Percentiles rank a stretch among this genome's conserved stretches.
Evolutionary conservation across 1,139 yeast genomes (phyloP).

Genomic region (Blastobotrys indianensis): DNA sequence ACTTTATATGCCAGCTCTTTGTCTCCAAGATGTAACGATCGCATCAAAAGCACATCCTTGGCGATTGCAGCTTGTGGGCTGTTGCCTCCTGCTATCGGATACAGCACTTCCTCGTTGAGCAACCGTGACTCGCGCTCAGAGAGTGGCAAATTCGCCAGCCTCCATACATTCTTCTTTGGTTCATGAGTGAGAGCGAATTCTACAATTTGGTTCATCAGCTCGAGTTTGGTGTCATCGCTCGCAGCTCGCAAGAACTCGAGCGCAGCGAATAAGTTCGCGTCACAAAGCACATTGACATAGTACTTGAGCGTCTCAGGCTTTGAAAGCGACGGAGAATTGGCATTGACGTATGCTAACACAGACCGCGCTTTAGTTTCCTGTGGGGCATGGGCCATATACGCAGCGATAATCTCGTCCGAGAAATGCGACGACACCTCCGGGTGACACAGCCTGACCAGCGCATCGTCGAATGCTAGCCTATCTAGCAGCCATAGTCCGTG

Average conservation of each 20-base stretch:
- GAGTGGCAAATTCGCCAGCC: slow-evolving; percentile 24
- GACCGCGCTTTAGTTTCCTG: slow-evolving; percentile 6
- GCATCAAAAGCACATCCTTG: slow-evolving; percentile 23
- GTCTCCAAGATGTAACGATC: slow-evolving; percentile 23
- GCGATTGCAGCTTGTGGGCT: slow-evolving; percentile 17
- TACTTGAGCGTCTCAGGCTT: slow-evolving; percentile 16
- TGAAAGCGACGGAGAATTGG: slow-evolving; percentile 19
- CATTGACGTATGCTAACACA: slow-evolving; percentile 20
- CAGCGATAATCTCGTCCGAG: slow-evolving; percentile 20
- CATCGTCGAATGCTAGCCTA: slow-evolving; percentile 18
- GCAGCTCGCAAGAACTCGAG: slow-evolving; percentile 22
- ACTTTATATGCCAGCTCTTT: slow-evolving; percentile 16
- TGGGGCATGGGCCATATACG: slow-evolving; percentile 13
- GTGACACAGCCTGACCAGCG: slow-evolving; percentile 21
- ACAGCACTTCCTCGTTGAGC: slow-evolving; percentile 17
- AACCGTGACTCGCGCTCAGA: slow-evolving; percentile 17
- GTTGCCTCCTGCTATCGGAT: slow-evolving; percentile 14
- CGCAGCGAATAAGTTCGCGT: slow-evolving; percentile 19
- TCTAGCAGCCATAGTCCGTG: slow-evolving; percentile 26
- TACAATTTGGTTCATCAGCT: slow-evolving; percentile 16
- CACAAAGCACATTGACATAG: slow-evolving; percentile 20
- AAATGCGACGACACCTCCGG: slow-evolving; percentile 23
- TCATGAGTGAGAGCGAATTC: slow-evolving; percentile 7
- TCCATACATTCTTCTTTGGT: slow-evolving; percentile 18
- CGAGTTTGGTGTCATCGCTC: slow-evolving; percentile 16